Conservation (phyloP, 805 yeast genomes). For the Barnettozyma californica region DNA sequence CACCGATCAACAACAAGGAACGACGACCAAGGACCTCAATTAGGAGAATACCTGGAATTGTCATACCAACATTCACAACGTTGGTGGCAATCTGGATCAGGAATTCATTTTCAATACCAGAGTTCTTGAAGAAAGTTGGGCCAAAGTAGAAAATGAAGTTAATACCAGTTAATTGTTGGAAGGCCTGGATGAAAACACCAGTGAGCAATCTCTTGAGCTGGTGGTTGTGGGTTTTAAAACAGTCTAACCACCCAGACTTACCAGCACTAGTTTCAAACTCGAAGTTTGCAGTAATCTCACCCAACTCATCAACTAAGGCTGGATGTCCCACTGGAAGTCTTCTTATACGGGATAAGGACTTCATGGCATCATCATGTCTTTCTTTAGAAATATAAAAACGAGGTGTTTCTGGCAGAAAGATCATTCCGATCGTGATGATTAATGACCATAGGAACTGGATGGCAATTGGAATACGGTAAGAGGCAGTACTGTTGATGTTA, state of each 20-base stretch:
- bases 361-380: constrained; percentile 49
- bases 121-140: constrained; percentile 51
- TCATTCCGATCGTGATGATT: constrained; percentile 54
- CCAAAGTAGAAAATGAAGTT: constrained; percentile 70
- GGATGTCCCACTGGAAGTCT: constrained; percentile 42
- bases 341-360: constrained; percentile 50
- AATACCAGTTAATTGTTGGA: constrained; percentile 70
- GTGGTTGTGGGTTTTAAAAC: constrained; percentile 31
- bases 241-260: constrained; percentile 28
- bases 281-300: constrained; percentile 43
- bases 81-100: constrained; percentile 37
- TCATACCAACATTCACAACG: constrained; percentile 43
- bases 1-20: constrained; percentile 53
- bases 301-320: constrained; percentile 39
- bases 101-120: constrained; percentile 45
- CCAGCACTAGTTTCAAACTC: constrained; percentile 37
- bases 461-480: constrained; percentile 72
- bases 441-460: constrained; percentile 69
- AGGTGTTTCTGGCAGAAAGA: constrained; percentile 72
- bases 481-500: constrained; percentile 43
- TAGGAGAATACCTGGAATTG: constrained; percentile 49
- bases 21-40: constrained; percentile 66
- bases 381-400: constrained; percentile 60
- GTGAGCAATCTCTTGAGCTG: constrained; percentile 40
- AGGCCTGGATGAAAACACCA: constrained; percentile 39